These are phyloP conservation scores for Solanum ossicruentum DNA, from an alignment of 257 asterid species.

Conservation along the genomic window DNA sequence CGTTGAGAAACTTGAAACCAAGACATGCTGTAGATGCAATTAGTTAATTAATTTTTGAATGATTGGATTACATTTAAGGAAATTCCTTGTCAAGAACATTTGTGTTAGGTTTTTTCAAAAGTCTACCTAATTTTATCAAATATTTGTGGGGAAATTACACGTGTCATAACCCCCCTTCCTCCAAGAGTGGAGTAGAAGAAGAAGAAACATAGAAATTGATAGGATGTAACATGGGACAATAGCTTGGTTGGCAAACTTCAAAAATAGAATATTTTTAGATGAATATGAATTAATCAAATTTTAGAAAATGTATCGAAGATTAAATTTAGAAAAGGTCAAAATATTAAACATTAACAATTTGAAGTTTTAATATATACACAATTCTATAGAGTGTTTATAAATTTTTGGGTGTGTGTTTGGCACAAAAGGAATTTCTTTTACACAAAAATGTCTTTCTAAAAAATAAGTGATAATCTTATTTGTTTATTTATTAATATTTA, in stretches of 20 bases:
- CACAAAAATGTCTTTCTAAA: too few species aligned
- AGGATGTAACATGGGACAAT: not conserved
- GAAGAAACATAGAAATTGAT: not conserved
- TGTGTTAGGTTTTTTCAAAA: not conserved
- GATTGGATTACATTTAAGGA: not conserved
- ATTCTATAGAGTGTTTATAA: not conserved
- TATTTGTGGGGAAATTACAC: not conserved
- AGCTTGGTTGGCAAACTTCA: not conserved
- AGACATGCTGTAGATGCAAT: not conserved
- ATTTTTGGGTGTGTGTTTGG: not conserved
- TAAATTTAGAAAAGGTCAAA: not conserved
- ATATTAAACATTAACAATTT: not conserved
- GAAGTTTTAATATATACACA: not conserved
- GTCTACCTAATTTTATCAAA: not conserved
- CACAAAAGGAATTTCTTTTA: not conserved
- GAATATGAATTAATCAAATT: not conserved
- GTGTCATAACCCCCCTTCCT: not conserved
- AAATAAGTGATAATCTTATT: too few species aligned
- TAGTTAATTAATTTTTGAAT: not conserved
- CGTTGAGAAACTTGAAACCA: not conserved
- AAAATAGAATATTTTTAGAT: accelerated
- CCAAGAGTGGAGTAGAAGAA: not conserved
- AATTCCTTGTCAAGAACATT: not conserved
- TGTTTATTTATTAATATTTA: too few species aligned
- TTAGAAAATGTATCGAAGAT: accelerated